Base-by-base conservation (phyloP, 768 basidiomycete species). In the Lactarius psammicola region DNA sequence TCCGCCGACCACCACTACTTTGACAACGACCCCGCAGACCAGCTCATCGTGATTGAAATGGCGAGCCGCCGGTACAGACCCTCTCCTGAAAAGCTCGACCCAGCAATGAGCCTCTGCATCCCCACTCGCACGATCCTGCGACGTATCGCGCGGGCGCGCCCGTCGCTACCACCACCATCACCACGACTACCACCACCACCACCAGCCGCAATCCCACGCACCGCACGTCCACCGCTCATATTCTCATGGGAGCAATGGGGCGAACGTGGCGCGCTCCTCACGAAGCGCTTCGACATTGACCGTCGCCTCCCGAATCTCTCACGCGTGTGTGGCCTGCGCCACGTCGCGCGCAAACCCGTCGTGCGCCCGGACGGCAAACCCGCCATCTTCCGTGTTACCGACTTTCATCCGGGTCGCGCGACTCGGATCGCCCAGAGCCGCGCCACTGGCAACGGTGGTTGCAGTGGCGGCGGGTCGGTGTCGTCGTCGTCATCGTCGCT, bases 11-110 rank as follows among this genome's bases (percentile, higher is more conserved):
- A 36, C 0, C 49, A 49, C 1, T 61, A 61, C 60, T 61, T 61
- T 23, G 36, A 30, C 51, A 53, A 54, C 36, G 36, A 61, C 18
- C 60, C 51, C 17, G 18, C 42, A 15, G 51, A 61, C 51, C 60
- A 54, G 26, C 51, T 61, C 26, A 5, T 61, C 8, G 51, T 61
- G 34, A 54, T 61, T 51, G 60, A 61, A 36, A 40, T 61, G 18
- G 60, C 60, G 1, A 61, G 60, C 10, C 60, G 60, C 6, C 6
- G 34, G 18, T 28, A 26, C 10, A 0, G 1, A 0, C 11, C n/a
- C 10, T 17, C 53, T 6, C 4, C 18, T 0, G 10, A 23, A 1
- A 10, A 20, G 51, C 26, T 2, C 2, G 51, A 40, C 36, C 36
- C 9, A 1, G 51, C 36, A 11, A 28, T 61, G 28, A 40, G 4